phyloP scores from a whole-genome alignment of 2,329 filamentous ascomycete genomes.

The Aspergillus sp. region DNA sequence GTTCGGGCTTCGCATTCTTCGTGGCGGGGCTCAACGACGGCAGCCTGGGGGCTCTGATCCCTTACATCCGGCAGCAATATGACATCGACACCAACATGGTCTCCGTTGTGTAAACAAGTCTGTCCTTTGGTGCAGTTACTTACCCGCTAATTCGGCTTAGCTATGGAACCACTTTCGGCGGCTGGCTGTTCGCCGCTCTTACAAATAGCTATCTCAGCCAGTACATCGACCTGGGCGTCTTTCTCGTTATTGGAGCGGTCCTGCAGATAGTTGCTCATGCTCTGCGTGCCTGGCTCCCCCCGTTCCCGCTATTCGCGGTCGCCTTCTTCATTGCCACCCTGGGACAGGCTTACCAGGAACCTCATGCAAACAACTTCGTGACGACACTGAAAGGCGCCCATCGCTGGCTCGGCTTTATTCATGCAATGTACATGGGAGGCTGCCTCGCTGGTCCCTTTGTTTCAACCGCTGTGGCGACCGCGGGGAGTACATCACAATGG shows the following conservation, averaged over 20 bases:
- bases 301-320: conserved; percentile 57
- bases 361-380: conserved; percentile 64
- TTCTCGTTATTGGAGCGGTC: conserved; percentile 57
- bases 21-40: conserved; percentile 66
- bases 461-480: conserved; percentile 52
- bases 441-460: conserved; percentile 59
- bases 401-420: conserved; percentile 63
- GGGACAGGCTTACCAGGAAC: conserved; percentile 64
- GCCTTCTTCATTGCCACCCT: conserved; percentile 60
- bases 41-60: conserved; percentile 62
- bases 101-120: conserved; percentile 47
- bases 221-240: conserved; percentile 55
- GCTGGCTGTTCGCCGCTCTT: conserved; percentile 60
- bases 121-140: too few species aligned
- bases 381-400: conserved; percentile 54
- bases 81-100: conserved; percentile 53
- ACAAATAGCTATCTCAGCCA: conserved; percentile 52
- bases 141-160: conserved; percentile 26
- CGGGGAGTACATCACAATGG: conserved; percentile 45
- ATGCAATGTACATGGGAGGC: conserved; percentile 61
- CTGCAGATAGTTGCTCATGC: conserved; percentile 51
- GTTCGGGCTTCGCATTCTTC: conserved; percentile 63
- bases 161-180: conserved; percentile 58
- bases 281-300: conserved; percentile 57
- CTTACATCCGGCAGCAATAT: conserved; percentile 61